These are phyloP conservation scores for Chlorociboria aeruginascens DNA, from an alignment of 495 filamentous ascomycete species.

Conservation along the genomic window DNA sequence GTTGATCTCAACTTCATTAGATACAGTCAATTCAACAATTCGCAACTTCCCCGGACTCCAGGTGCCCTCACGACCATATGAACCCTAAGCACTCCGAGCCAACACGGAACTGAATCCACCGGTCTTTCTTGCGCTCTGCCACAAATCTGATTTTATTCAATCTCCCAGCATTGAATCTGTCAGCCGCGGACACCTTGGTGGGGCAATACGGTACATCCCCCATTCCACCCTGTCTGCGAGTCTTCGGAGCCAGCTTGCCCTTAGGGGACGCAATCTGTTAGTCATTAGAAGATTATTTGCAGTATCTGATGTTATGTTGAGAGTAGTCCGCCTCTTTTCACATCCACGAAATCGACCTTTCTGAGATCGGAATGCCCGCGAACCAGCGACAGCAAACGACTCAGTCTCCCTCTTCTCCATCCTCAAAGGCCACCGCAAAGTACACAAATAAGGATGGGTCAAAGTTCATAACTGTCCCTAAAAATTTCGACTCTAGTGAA, in stretches of 20 bases:
- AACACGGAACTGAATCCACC: no score
- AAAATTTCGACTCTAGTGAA: conserved; percentile 36
- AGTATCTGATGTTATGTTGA: conserved; percentile 5
- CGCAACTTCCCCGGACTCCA: background rate
- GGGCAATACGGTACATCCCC: conserved; percentile 12
- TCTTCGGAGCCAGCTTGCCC: conserved; percentile 4
- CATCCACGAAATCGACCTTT: conserved; percentile 17
- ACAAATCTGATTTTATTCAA: background rate
- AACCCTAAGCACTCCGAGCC: background rate
- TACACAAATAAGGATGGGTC: conserved; percentile 58
- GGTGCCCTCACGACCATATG: background rate
- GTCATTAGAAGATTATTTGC: background rate
- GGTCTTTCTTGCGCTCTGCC: background rate
- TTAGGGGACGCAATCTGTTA: background rate
- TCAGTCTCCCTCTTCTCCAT: conserved; percentile 23
- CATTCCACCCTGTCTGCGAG: conserved; percentile 10
- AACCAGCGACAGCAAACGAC: conserved; percentile 33
- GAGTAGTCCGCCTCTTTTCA: conserved; percentile 16
- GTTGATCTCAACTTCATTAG: background rate
- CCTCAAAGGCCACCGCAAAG: conserved; percentile 36
- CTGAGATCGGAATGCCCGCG: conserved; percentile 36
- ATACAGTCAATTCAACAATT: background rate
- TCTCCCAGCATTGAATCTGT: background rate
- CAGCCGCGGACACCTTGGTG: conserved; percentile 17
- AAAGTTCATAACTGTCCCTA: conserved; percentile 56